Evolutionary conservation across 371 early-diverging fungal species (phyloP), one percentile per base, ranked within the genome.

Genomic region (Batkoa obscura): DNA sequence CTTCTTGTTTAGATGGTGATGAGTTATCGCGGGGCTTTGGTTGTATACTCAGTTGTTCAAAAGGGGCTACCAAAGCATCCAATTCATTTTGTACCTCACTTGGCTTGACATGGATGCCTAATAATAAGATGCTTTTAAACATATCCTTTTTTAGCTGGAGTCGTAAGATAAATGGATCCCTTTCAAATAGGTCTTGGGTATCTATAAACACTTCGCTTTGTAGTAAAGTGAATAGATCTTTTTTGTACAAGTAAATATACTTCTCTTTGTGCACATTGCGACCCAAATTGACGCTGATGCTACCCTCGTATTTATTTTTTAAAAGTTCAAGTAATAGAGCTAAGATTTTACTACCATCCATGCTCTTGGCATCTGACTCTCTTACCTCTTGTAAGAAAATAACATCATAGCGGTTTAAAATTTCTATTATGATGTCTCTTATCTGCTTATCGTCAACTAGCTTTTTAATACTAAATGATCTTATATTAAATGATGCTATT

Each of bases 31-130:
- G 15, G 3, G n/a, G 42, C 3, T 45, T 45, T 34, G 6, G 54
- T 39, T 8, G 54, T 43, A 9, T 15, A 54, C 9, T 41, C 13
- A 10, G 13, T 42, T 10, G 10, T 32, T 54, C 42, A 54, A 36
- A 54, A 30, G 32, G 31, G 4, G 12, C 9, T 3, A 9, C 42
- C 10, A 54, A 33, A 5, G 34, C 23, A 10, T 43, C 54, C 10
- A 54, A 41, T 43, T 54, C 54, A 5, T 54, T 38, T 5, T 41
- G 42, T 30, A 43, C 54, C 3, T 54, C 54, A 33, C 42, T 43
- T 3, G 54, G 54, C 35, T 54, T 54, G 12, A 54, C 35, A 42
- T 54, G 54, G 1, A 54, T 35, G 17, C 54, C 54, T 13, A 50
- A 10, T 2, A 54, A 8, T 1, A 6, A 32, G 3, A 45, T 3